Conservation (phyloP, 2,329 filamentous ascomycete genomes). For the Clathrospora elynae region DNA sequence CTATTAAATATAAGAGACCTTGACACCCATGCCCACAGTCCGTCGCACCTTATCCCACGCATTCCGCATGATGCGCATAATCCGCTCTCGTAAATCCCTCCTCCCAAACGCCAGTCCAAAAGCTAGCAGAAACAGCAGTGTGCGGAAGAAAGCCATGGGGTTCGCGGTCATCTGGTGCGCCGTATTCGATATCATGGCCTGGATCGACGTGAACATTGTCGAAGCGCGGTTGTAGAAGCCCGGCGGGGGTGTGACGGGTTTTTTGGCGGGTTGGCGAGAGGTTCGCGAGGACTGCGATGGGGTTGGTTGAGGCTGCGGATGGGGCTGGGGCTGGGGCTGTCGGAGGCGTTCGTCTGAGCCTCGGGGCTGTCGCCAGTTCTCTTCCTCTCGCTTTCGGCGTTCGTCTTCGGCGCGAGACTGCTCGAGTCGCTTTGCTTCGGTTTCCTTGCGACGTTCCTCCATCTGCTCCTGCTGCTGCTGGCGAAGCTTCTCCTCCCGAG, state of each 20-base stretch:
- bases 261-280: conserved; percentile 39
- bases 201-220: conserved; percentile 53
- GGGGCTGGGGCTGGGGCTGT: conserved; percentile 31
- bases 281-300: conserved; percentile 38
- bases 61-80: conserved; percentile 69
- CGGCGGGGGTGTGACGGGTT: conserved; percentile 41
- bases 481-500: conserved; percentile 66
- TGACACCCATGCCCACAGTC: conserved; percentile 94
- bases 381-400: conserved; percentile 45
- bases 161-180: conserved; percentile 59
- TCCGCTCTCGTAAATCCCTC: conserved; percentile 73
- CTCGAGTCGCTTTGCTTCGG: conserved; percentile 43
- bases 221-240: conserved; percentile 51
- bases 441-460: conserved; percentile 55
- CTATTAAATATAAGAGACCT: conserved; percentile 87
- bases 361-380: conserved; percentile 43
- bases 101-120: conserved; percentile 77
- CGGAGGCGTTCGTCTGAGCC: conserved; percentile 40
- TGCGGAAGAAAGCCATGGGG: conserved; percentile 61
- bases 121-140: conserved; percentile 79
- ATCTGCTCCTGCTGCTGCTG: conserved; percentile 63
- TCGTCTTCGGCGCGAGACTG: conserved; percentile 53
- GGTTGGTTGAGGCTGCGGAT: conserved; percentile 18
- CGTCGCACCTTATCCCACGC: conserved; percentile 81
- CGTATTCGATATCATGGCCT: conserved; percentile 57